Conservation (phyloP, 345 rosid species). For the Salix exigua region DNA sequence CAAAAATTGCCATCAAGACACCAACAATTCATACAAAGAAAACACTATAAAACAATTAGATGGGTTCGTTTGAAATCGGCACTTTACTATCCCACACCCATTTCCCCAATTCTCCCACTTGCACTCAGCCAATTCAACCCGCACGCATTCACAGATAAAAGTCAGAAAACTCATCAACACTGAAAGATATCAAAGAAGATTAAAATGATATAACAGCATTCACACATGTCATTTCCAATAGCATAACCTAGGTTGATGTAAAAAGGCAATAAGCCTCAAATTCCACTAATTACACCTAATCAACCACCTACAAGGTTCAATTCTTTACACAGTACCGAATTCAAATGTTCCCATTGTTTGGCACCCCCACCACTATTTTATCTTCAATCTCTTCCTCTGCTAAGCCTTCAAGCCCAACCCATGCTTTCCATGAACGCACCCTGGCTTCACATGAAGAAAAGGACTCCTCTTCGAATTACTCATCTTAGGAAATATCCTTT, state of each 20-base stretch:
- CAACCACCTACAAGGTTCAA: not conserved
- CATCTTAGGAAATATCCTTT: conserved; percentile 40
- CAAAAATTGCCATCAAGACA: no score
- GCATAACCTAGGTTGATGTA: not conserved
- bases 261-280: not conserved
- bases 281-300: conserved; percentile 1
- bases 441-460: conserved; percentile 33
- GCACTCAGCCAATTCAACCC: not conserved
- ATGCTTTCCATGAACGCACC: conserved; percentile 53
- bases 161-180: not conserved
- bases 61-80: no score
- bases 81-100: no score
- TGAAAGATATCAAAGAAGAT: not conserved
- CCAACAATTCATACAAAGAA: no score
- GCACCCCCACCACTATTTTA: not conserved
- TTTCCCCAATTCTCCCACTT: not conserved
- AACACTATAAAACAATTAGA: no score
- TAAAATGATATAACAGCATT: not conserved
- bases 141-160: not conserved
- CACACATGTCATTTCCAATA: conserved; percentile 3
- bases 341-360: not conserved
- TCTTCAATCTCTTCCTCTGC: not conserved
- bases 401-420: conserved; percentile 41
- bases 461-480: conserved; percentile 27
- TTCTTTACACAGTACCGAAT: not conserved